These are phyloP conservation scores for Acacia acuminata DNA, from an alignment of 306 rosid genomes.

Conservation along the genomic window DNA sequence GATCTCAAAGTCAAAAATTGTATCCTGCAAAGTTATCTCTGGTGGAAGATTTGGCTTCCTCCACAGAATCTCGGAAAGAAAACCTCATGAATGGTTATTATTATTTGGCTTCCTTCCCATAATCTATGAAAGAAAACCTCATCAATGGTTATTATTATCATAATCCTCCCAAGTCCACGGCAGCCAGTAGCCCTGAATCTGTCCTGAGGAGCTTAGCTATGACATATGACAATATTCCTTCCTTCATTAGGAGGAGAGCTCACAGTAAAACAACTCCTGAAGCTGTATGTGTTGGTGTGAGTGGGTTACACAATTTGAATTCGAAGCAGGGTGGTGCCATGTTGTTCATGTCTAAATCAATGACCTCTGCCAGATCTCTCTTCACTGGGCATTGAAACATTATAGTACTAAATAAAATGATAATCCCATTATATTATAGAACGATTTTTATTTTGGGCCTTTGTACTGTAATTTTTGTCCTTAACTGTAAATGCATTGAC, in stretches of 20 bases:
- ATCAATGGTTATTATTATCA: neutral
- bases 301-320: slow-evolving; percentile 10
- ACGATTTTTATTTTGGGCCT: too few relatives aligned
- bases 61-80: too few relatives aligned
- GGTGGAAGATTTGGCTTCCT: neutral
- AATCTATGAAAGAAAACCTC: neutral
- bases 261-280: slow-evolving; percentile 13
- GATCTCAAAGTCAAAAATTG: neutral
- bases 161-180: slow-evolving; percentile 17
- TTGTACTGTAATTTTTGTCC: too few relatives aligned
- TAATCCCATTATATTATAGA: too few relatives aligned
- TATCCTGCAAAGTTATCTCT: neutral
- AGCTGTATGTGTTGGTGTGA: neutral
- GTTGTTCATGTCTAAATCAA: slow-evolving; percentile 4
- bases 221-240: slow-evolving; percentile 56
- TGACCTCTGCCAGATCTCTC: slow-evolving; percentile 28
- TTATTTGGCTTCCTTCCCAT: too few relatives aligned
- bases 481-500: too few relatives aligned
- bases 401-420: too few relatives aligned
- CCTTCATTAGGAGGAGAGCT: slow-evolving; percentile 58
- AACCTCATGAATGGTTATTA: too few relatives aligned
- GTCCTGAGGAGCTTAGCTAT: slow-evolving; percentile 50
- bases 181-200: slow-evolving; percentile 44
- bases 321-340: slow-evolving; percentile 27
- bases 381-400: slow-evolving; percentile 35